Evolutionary conservation across 306 rosid species (phyloP).

Genomic region (Lathyrus sativus): DNA sequence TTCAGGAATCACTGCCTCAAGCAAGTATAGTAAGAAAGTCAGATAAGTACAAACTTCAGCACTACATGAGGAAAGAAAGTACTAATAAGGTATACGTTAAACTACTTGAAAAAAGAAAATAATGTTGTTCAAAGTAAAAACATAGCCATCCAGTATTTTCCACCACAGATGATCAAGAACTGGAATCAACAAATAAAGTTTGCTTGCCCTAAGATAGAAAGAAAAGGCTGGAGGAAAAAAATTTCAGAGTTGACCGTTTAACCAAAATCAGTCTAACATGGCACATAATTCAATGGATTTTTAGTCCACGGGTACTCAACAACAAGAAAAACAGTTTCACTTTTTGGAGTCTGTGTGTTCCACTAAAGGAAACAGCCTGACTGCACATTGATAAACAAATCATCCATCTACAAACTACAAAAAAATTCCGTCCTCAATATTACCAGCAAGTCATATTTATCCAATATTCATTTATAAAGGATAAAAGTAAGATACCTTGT

Average conservation of each 20-base stretch:
- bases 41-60: constrained; percentile 8
- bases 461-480: constrained; percentile 25
- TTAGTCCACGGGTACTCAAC: neutral
- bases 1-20: constrained; percentile 28
- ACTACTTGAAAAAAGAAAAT: constrained; percentile 31
- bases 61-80: constrained; percentile 33
- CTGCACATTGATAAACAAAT: constrained; percentile 14
- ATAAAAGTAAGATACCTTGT: constrained; percentile 65
- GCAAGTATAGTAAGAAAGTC: constrained; percentile 35
- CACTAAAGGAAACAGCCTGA: constrained; percentile 12
- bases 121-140: constrained; percentile 29
- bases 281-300: constrained; percentile 27
- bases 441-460: constrained; percentile 34
- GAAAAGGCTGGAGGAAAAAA: neutral
- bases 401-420: constrained; percentile 13
- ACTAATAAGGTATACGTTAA: constrained; percentile 24
- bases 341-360: neutral
- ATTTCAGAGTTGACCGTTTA: constrained; percentile 7
- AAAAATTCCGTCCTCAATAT: constrained; percentile 27
- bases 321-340: constrained; percentile 17
- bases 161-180: constrained; percentile 17
- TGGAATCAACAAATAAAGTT: constrained; percentile 27
- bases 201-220: neutral
- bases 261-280: constrained; percentile 20
- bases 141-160: constrained; percentile 10